A percentile compares a stretch with the other conserved stretches of the same genome.
phyloP scores from a whole-genome alignment of 306 rosid genomes.

The Cucumis hystrix region DNA sequence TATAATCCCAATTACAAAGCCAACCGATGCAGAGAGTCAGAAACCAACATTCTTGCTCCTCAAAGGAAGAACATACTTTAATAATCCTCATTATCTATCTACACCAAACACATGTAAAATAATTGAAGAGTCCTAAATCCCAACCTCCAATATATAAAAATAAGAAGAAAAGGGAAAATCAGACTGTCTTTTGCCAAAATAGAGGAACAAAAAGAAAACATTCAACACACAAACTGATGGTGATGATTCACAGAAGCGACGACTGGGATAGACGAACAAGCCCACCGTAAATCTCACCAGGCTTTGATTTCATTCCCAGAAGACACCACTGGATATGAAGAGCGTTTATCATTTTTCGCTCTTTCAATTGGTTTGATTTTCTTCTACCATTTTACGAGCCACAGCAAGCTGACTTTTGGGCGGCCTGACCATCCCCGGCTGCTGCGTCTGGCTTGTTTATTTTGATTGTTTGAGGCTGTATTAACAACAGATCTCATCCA shows the following conservation, averaged over 20 bases:
- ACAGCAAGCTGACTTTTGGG: constrained; percentile 57
- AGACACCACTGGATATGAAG: background rate
- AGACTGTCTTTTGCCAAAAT: constrained; percentile 4
- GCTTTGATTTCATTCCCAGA: constrained; percentile 2
- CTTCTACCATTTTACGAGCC: constrained; percentile 22
- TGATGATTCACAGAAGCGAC: background rate
- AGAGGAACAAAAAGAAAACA: constrained; percentile 13
- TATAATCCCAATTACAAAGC: constrained; percentile 1
- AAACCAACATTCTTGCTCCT: background rate
- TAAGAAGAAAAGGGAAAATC: background rate
- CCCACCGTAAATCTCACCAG: background rate
- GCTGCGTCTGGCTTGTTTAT: constrained; percentile 43
- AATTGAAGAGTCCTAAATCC: constrained; percentile 8
- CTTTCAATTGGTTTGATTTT: constrained; percentile 8
- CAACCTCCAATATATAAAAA: constrained; percentile 2
- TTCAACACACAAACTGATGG: constrained; percentile 1
- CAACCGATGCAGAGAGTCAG: background rate
- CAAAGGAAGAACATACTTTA: constrained; percentile 3
- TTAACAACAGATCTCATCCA: background rate
- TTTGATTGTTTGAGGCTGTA: constrained; percentile 59
- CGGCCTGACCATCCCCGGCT: constrained; percentile 36
- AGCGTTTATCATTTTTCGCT: background rate
- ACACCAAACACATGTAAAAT: constrained; percentile 13
- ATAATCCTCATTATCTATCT: constrained; percentile 20
- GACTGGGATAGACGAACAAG: background rate